Percentiles rank a stretch among this genome's conserved stretches.
Evolutionary conservation across 1,139 yeast genomes (phyloP).

Genomic region (Magnusiomyces suaveolens): DNA sequence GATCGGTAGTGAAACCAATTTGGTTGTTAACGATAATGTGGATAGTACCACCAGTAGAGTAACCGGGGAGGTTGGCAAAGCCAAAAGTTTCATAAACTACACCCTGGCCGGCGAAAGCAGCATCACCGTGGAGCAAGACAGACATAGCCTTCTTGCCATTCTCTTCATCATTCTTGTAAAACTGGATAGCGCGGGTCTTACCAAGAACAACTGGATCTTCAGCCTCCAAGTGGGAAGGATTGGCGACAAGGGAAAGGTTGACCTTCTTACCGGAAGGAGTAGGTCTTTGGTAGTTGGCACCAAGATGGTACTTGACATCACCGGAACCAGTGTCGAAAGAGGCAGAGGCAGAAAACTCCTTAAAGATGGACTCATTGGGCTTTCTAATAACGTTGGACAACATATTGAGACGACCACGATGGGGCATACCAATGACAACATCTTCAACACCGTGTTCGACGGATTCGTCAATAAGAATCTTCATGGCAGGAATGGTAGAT

Average conservation of each 20-base stretch:
- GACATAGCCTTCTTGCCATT: slow-evolving; percentile 80
- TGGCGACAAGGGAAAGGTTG: slow-evolving; percentile 90
- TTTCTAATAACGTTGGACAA: slow-evolving; percentile 96
- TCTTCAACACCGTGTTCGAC: slow-evolving; percentile 93
- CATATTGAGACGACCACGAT: slow-evolving; percentile 97
- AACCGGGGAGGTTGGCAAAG: slow-evolving; percentile 82
- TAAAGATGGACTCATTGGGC: slow-evolving; percentile 94
- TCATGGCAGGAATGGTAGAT: slow-evolving; percentile 92
- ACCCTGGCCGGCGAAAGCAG: slow-evolving; percentile 98
- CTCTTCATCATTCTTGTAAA: slow-evolving; percentile 79
- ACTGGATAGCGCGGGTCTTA: slow-evolving; percentile 93
- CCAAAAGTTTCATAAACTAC: slow-evolving; percentile 98
- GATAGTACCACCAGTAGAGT: slow-evolving; percentile 96
- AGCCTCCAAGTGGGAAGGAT: slow-evolving; percentile 97
- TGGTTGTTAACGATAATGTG: slow-evolving; percentile 95
- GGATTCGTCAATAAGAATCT: slow-evolving; percentile 86
- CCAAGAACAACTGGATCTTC: slow-evolving; percentile 98
- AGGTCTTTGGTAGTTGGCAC: slow-evolving; percentile 98
- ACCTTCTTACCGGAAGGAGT: slow-evolving; percentile 97
- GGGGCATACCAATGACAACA: slow-evolving; percentile 98
- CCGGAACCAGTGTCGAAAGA: slow-evolving; percentile 84
- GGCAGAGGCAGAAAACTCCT: slow-evolving; percentile 88
- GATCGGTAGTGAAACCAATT: slow-evolving; percentile 98
- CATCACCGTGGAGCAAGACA: slow-evolving; percentile 94
- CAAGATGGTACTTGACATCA: slow-evolving; percentile 97